Base-by-base conservation (phyloP, 371 early-diverging fungal genomes). In the Circinella umbellata region DNA sequence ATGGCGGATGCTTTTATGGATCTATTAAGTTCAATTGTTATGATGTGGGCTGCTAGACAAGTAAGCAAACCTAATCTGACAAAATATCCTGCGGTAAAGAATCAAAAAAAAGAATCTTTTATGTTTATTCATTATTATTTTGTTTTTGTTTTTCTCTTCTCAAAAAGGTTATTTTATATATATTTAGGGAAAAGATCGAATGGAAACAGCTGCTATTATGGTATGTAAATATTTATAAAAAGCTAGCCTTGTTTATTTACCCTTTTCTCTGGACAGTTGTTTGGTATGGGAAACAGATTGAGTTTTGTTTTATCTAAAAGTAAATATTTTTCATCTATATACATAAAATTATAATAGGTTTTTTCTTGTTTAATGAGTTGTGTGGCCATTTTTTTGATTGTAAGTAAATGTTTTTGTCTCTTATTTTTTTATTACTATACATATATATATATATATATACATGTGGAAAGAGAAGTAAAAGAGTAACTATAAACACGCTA, bases 1-100 rank as follows among this genome's bases (percentile, higher is more conserved):
- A 95, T 94, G 93, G 90, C 94, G 13, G 98, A 97, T 77, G 87
- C 96, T 8, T 93, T 95, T 70, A 96, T 97, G 97, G 96, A 96
- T 73, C 80, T 95, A 39, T 76, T 94, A 47, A 91, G 92, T 37
- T 89, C 91, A 0, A 77, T 85, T 10, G 91, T 93, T 34, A 73
- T 94, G 36, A 81, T 91, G 71, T 86, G 90, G 71, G 86, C 92
- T 5, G 87, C 89, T 0, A 76, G 80, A 64, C 89, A 91, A 17
- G 89, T 90, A 4, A 80, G 86, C 49, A 83, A 80, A 42, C 82
- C 86, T 57, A 92, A 93, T 64, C 76, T 86, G 63, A 73, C 77
- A 64, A 88, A 92, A 70, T 96, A 95, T 71, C 97, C 97, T 14
- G 90, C 94, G 11, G 91, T 90, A 80, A 17, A 18, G 11, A 27